phyloP scores from a whole-genome alignment of 140 eudicot species.

The Senecio squalidus region DNA sequence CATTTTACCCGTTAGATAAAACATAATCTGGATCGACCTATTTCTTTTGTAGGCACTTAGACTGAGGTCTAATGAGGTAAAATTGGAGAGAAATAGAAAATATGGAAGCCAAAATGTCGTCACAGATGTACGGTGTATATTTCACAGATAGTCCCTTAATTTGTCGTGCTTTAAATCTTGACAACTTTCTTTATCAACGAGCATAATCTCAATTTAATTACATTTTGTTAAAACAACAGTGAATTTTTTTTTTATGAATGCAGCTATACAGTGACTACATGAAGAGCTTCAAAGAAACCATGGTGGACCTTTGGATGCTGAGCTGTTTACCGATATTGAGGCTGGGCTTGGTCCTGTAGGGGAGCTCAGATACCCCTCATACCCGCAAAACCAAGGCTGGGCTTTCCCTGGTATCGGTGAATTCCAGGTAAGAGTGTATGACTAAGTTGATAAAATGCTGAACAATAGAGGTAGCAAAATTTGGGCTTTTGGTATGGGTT shows the following conservation, averaged over 20 bases:
- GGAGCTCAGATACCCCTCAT: slow-evolving; percentile 83
- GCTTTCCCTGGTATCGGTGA: slow-evolving; percentile 83
- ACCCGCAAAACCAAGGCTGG: slow-evolving; percentile 74
- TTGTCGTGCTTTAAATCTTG: no score
- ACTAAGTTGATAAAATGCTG: no score
- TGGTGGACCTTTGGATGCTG: slow-evolving; percentile 60
- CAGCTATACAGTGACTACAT: slow-evolving; percentile 73
- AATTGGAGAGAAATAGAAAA: slow-evolving; percentile 84
- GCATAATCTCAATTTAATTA: no score
- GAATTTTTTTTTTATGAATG: no score
- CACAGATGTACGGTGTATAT: slow-evolving; percentile 70
- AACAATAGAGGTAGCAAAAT: no score
- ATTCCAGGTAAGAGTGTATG: slow-evolving; percentile 78
- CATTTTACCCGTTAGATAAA: no score
- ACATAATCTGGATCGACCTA: not conserved
- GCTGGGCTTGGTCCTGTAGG: slow-evolving; percentile 91
- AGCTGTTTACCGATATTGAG: slow-evolving; percentile 57
- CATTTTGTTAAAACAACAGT: no score
- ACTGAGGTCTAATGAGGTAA: slow-evolving; percentile 90
- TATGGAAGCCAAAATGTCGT: slow-evolving; percentile 70
- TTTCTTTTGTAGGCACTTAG: slow-evolving; percentile 70
- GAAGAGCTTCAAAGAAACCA: slow-evolving; percentile 70
- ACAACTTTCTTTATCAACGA: no score
- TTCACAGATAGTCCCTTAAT: no score
- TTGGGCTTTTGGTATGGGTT: no score